These are phyloP conservation scores for Zygnema cylindricum DNA, from an alignment of 139 green algal genomes.

Conservation along the genomic window DNA sequence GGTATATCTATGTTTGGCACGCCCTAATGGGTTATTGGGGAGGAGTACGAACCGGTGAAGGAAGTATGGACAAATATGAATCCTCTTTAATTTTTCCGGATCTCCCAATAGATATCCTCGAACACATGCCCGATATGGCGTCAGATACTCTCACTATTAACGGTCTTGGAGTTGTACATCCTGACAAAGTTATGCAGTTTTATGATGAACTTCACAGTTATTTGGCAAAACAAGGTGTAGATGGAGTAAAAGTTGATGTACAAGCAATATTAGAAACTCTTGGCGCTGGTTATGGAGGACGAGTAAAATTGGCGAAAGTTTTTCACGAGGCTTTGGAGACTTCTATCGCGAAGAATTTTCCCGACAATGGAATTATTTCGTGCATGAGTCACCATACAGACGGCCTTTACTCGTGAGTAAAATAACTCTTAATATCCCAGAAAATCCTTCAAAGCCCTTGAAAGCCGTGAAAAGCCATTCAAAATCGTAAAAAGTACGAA, in stretches of 20 bases:
- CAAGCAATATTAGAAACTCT: conserved; percentile 71
- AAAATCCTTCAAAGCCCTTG: no score
- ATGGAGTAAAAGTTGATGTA: conserved; percentile 88
- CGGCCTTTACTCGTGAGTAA: conserved; percentile 84
- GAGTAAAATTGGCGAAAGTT: conserved; percentile 65
- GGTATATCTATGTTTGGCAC: conserved; percentile 93
- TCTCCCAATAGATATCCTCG: conserved; percentile 66
- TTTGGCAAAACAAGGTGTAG: conserved; percentile 75
- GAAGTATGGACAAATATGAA: conserved; percentile 38
- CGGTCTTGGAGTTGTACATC: conserved; percentile 79
- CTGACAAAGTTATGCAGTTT: conserved; percentile 65
- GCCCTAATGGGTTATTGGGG: conserved; percentile 93
- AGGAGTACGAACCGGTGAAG: conserved; percentile 71
- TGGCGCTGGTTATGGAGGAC: conserved; percentile 70
- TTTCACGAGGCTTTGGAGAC: conserved; percentile 70
- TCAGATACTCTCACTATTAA: conserved; percentile 71
- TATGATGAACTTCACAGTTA: conserved; percentile 93
- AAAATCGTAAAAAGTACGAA: background rate
- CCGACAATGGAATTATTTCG: conserved; percentile 90
- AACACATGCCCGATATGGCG: conserved; percentile 84
- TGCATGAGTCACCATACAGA: conserved; percentile 99
- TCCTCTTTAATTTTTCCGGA: conserved; percentile 57
- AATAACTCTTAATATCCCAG: no score
- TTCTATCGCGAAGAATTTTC: conserved; percentile 82
- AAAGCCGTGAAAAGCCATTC: background rate